Base-by-base conservation (phyloP, 768 basidiomycete species). In the Rhodocollybia butyracea region DNA sequence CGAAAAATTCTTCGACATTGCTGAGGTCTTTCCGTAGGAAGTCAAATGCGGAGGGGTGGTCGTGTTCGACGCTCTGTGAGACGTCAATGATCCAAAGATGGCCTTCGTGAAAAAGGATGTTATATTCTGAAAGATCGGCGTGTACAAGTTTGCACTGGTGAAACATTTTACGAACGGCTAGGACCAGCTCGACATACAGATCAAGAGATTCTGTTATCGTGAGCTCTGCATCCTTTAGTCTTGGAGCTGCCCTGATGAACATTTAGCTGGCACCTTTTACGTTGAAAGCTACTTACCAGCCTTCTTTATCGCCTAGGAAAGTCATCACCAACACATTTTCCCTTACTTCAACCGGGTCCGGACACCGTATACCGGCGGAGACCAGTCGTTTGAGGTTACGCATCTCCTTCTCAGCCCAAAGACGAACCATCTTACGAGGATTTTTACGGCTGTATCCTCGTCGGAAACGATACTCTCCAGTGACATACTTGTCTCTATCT, bases 381-480 rank as follows among this genome's bases (percentile, higher is more conserved):
- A 82, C 77, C 43, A 99, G 73, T 30, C 97, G 82, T 66, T 89
- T 88, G 58, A 99, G 73, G 67, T 99, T 99, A 22, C 97, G 85
- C 88, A 98, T 89, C 70, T 99, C 97, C 73, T 99, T 99, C 71
- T 99, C 97, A 2, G 97, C 97, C 97, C 97, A 99, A 3, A 98
- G 71, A 15, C 94, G 82, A 19, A 99, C 95, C 96, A 99, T 98
- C 73, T 99, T 99, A 26, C 97, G 84, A 15, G 97, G 96, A 66
- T 98, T 99, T 58, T 81, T 85, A 55, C 88, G 86, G 65, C 83
- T 86, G 70, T 93, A 93, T 24, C 95, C 95, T 54, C 87, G 82
- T 46, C 92, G 80, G 75, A 98, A 98, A n/a, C 97, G 86, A 68
- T 89, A 86, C 69, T 98, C 96, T 48, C 97, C 97, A 0, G 89